Conservation (phyloP, 225 moss, liverwort and hornwort species). For the Pseudoscleropodium purum region DNA sequence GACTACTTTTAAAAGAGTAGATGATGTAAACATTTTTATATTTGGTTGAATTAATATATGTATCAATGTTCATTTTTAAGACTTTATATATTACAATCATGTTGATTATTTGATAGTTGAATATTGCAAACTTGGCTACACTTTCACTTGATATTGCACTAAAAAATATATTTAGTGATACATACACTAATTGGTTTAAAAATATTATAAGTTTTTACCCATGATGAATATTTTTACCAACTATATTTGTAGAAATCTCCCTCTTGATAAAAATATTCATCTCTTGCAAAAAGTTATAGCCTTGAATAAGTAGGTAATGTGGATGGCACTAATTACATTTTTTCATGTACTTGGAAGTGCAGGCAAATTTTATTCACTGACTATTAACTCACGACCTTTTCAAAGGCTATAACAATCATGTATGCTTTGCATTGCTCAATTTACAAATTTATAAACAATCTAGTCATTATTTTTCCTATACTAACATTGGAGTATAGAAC, state of each 20-base stretch:
- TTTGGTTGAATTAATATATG: not conserved
- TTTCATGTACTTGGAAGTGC: not conserved
- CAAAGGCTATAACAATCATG: too few relatives aligned
- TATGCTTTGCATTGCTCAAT: too few relatives aligned
- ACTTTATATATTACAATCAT: not conserved
- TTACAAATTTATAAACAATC: not conserved
- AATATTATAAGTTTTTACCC: too few relatives aligned
- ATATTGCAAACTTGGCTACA: not conserved
- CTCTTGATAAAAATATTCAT: too few relatives aligned
- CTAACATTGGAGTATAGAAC: not conserved
- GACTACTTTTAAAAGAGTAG: not conserved
- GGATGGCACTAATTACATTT: too few relatives aligned
- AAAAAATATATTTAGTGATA: not conserved
- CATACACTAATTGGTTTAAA: too few relatives aligned
- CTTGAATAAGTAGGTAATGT: too few relatives aligned
- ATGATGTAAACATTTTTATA: not conserved
- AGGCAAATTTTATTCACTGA: not conserved
- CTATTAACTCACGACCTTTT: too few relatives aligned
- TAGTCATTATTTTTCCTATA: not conserved
- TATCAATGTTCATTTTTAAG: not conserved
- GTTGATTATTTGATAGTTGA: not conserved
- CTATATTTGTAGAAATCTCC: too few relatives aligned
- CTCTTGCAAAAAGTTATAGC: too few relatives aligned
- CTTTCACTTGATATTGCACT: not conserved
- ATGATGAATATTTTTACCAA: too few relatives aligned